Conservation (phyloP, 179 eudicot species). For the Beta macrorhiza region DNA sequence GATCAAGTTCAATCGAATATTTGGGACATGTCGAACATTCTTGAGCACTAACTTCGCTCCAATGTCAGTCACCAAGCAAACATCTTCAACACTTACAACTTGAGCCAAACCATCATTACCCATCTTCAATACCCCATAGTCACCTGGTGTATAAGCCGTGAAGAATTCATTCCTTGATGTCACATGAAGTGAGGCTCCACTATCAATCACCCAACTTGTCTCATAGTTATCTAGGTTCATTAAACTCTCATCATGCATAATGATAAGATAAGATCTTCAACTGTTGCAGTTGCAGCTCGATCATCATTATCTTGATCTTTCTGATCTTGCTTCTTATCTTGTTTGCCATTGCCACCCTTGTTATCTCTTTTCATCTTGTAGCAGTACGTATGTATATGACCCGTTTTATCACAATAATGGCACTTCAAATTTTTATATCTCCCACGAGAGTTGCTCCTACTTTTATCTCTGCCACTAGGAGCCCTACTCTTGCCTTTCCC, state of each 20-base stretch:
- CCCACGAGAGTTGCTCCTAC: constrained; percentile 9
- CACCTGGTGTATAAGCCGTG: background rate
- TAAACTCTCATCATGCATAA: too few species aligned
- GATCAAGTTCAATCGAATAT: too few species aligned
- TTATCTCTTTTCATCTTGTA: constrained; percentile 10
- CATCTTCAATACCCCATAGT: constrained; percentile 3
- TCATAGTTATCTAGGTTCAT: too few species aligned
- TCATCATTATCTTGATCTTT: too few species aligned
- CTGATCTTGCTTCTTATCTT: background rate
- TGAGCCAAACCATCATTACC: background rate
- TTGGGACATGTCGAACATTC: too few species aligned
- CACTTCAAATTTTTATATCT: constrained; percentile 10
- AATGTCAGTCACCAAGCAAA: too few species aligned
- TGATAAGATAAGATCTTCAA: too few species aligned
- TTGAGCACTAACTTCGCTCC: too few species aligned
- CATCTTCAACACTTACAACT: too few species aligned
- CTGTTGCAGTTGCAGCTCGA: too few species aligned
- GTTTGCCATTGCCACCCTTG: constrained; percentile 2
- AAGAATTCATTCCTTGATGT: constrained; percentile 14
- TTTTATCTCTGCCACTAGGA: background rate
- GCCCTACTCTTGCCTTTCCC: background rate
- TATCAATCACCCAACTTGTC: background rate
- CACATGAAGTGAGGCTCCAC: constrained; percentile 19
- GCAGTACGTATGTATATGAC: constrained; percentile 6
- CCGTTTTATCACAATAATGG: background rate